phyloP scores from a whole-genome alignment of 495 filamentous ascomycete genomes.

The Gamarada debralockiae region DNA sequence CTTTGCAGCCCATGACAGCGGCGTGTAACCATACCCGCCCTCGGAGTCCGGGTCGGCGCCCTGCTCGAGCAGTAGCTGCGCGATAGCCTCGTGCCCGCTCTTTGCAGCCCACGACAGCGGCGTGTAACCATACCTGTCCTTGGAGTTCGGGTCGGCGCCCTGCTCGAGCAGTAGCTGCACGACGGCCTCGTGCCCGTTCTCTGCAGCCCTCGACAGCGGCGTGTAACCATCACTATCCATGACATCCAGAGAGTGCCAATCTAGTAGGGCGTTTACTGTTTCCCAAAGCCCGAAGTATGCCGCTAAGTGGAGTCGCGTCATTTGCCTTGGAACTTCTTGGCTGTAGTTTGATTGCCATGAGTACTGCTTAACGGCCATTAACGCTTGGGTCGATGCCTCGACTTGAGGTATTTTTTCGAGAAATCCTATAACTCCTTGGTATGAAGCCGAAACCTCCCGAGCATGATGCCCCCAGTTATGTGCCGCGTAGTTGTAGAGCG shows the following conservation, averaged over 20 bases:
- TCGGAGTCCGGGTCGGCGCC: too few relatives aligned
- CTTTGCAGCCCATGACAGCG: too few relatives aligned
- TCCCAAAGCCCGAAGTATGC: constrained; percentile 21
- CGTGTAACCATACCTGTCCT: too few relatives aligned
- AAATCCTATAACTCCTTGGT: constrained; percentile 3
- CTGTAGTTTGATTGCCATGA: constrained; percentile 1
- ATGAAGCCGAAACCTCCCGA: constrained; percentile 6
- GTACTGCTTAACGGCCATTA: background rate
- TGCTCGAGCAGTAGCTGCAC: too few relatives aligned
- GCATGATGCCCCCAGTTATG: constrained; percentile 17
- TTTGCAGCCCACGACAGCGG: too few relatives aligned
- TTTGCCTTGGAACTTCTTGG: constrained; percentile 7
- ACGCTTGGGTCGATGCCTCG: constrained; percentile 16
- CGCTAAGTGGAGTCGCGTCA: constrained; percentile 19
- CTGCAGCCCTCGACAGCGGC: too few relatives aligned
- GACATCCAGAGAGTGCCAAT: background rate
- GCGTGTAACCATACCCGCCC: too few relatives aligned
- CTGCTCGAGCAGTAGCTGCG: too few relatives aligned
- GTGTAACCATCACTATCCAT: too few relatives aligned
- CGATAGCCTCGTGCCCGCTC: too few relatives aligned
- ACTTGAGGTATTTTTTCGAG: constrained; percentile 5
- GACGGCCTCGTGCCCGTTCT: too few relatives aligned
- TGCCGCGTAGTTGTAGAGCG: constrained; percentile 10
- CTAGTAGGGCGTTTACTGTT: background rate
- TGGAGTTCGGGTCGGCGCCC: too few relatives aligned